These are phyloP conservation scores for Talaromyces rugulosus DNA, from an alignment of 2,329 filamentous ascomycete genomes.

Conservation along the genomic window DNA sequence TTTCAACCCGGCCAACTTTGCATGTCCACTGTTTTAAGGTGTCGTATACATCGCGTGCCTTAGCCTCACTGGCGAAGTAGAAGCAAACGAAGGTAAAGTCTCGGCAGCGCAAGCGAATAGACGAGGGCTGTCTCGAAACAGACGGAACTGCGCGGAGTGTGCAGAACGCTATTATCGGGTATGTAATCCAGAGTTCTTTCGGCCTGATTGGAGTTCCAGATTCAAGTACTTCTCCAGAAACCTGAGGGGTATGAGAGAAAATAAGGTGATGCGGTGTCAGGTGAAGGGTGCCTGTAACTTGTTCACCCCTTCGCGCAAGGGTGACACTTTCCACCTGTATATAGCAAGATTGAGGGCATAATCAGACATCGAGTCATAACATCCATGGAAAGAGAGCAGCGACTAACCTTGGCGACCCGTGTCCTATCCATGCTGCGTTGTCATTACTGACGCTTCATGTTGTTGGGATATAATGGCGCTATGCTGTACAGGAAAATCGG, in stretches of 20 bases:
- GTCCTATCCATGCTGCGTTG: conserved; percentile 40
- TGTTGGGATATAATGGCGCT: neutral
- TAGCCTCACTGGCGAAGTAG: conserved; percentile 70
- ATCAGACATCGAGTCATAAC: neutral
- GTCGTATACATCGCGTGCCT: conserved; percentile 81
- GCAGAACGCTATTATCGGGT: conserved; percentile 83
- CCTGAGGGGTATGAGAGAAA: conserved; percentile 54
- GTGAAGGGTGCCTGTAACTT: conserved; percentile 57
- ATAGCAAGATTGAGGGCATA: neutral
- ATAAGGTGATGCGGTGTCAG: conserved; percentile 62
- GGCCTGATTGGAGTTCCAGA: conserved; percentile 43
- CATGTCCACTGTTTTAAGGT: conserved; percentile 78
- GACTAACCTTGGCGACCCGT: conserved; percentile 40
- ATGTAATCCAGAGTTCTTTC: conserved; percentile 87
- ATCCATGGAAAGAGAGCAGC: conserved; percentile 7
- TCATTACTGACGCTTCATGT: conserved; percentile 31
- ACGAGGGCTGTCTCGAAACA: conserved; percentile 66
- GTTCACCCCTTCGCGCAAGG: conserved; percentile 53
- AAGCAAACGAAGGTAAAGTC: conserved; percentile 95
- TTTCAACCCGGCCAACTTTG: conserved; percentile 76
- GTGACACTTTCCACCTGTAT: conserved; percentile 53
- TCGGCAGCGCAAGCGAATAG: conserved; percentile 81
- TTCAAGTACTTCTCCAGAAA: conserved; percentile 34
- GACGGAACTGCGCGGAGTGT: conserved; percentile 69
- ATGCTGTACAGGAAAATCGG: neutral